phyloP scores from a whole-genome alignment of 371 early-diverging fungal genomes.

The Mucor velutinosus region DNA sequence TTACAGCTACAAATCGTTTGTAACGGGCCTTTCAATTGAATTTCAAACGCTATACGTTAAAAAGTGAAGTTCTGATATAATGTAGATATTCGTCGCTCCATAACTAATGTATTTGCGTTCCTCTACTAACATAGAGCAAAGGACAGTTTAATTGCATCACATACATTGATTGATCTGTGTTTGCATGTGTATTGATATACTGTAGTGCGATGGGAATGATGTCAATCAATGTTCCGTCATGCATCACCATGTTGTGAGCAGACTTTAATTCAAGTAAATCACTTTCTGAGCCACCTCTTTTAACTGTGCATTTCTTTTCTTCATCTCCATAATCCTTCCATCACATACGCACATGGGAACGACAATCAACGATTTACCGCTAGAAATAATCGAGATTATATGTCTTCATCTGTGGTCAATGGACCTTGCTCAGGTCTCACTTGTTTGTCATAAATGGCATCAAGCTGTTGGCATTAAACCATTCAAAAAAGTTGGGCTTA shows the following conservation, averaged over 20 bases:
- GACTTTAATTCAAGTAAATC: background rate
- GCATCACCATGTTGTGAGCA: background rate
- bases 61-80: too few relatives aligned
- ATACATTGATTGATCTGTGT: background rate
- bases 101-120: too few relatives aligned
- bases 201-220: background rate
- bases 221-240: background rate
- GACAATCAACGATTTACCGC: background rate
- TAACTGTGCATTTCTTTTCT: background rate
- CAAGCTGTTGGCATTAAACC: background rate
- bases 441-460: background rate
- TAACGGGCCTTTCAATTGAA: too few relatives aligned
- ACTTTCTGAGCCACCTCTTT: background rate
- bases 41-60: too few relatives aligned
- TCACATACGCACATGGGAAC: background rate
- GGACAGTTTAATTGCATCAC: background rate
- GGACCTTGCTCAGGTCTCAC: background rate
- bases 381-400: background rate
- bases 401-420: background rate
- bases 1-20: too few relatives aligned
- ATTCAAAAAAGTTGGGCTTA: background rate
- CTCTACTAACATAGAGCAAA: background rate
- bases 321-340: background rate
- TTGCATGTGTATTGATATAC: background rate
- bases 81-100: too few relatives aligned